Conservation (phyloP, 2,329 filamentous ascomycete species). For the Amauroascus verrucosus region DNA sequence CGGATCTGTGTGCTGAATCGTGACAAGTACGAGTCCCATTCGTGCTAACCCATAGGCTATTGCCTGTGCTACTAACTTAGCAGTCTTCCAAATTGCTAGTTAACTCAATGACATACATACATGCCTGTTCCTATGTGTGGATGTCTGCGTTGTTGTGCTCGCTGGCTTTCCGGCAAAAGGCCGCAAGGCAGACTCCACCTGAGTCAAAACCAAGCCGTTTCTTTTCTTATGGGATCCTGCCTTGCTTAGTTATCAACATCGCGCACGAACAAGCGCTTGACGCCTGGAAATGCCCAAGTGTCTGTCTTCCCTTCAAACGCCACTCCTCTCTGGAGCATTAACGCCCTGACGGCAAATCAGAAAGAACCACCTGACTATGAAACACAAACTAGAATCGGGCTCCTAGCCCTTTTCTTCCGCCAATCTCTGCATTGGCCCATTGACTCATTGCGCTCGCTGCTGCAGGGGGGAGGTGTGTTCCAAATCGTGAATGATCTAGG, state of each 20-base stretch:
- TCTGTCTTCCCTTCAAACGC: background rate
- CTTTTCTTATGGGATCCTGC: background rate
- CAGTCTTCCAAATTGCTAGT: background rate
- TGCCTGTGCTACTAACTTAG: background rate
- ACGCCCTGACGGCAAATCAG: background rate
- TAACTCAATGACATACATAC: background rate
- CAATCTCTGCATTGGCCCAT: background rate
- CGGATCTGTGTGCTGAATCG: background rate
- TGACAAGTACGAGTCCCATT: background rate
- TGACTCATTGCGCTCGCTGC: background rate
- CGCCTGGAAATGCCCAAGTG: background rate
- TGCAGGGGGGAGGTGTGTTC: background rate
- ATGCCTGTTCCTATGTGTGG: background rate
- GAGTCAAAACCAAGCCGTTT: background rate
- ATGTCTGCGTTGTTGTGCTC: background rate
- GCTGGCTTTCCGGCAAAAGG: background rate
- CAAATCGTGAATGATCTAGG: background rate
- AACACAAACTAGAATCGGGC: background rate
- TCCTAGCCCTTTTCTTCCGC: background rate
- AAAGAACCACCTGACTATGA: background rate
- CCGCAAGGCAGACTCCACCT: conserved; percentile 8
- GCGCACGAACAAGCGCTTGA: background rate
- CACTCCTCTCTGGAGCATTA: background rate
- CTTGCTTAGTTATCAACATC: background rate
- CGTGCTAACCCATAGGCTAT: background rate